Percentiles rank a stretch among this genome's conserved stretches.
These are phyloP conservation scores for Hevea brasiliensis DNA, from an alignment of 345 rosid species.

Conservation along the genomic window DNA sequence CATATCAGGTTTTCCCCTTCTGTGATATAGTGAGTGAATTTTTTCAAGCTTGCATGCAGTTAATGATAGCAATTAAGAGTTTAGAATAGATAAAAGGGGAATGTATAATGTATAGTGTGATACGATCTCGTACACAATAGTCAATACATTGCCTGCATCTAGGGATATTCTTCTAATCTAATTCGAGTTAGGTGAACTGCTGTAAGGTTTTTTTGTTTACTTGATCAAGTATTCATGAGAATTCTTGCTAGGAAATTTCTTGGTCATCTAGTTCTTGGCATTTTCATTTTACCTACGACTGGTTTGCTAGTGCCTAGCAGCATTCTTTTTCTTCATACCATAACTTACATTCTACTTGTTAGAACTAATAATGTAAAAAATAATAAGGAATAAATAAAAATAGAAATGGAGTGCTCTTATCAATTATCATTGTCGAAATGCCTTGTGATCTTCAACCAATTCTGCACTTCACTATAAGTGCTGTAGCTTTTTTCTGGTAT, in stretches of 20 bases:
- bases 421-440: background rate
- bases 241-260: background rate
- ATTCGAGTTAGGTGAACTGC: slow-evolving; percentile 3
- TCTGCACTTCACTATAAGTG: background rate
- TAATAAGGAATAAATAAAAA: background rate
- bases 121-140: too few relatives aligned
- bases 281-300: background rate
- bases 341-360: background rate
- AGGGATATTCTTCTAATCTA: slow-evolving; percentile 6
- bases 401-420: background rate
- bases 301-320: background rate
- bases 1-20: background rate
- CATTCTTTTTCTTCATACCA: background rate
- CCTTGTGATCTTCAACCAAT: background rate
- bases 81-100: background rate
- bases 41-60: background rate
- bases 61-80: background rate
- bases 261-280: background rate
- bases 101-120: background rate
- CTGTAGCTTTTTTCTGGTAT: background rate
- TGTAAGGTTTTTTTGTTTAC: background rate
- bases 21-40: background rate
- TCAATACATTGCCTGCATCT: background rate
- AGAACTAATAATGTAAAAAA: background rate
- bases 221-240: background rate